Conservation (phyloP, 768 basidiomycete genomes). For the Favolaschia claudopus region DNA sequence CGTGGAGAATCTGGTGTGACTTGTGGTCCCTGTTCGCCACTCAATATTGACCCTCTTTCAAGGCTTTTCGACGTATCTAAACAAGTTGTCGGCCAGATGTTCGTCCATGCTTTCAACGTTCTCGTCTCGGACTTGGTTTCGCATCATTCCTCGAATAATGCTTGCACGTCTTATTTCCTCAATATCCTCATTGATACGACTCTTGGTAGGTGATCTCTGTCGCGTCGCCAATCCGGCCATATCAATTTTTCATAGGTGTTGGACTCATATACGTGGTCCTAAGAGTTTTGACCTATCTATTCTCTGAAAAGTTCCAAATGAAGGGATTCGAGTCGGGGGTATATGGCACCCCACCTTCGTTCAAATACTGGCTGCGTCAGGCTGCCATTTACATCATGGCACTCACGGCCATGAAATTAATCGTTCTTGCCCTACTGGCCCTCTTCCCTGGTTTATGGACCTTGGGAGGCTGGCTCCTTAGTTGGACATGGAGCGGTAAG, state of each 20-base stretch:
- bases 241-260: constrained; percentile 64
- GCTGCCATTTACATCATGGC: constrained; percentile 83
- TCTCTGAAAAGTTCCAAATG: constrained; percentile 68
- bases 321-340: constrained; percentile 87
- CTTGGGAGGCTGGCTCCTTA: constrained; percentile 87
- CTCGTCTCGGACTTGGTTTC: constrained; percentile 83
- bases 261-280: constrained; percentile 80
- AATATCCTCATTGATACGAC: constrained; percentile 94
- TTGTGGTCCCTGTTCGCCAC: background rate
- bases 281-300: constrained; percentile 65
- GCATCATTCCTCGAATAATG: constrained; percentile 73
- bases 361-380: constrained; percentile 77
- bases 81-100: constrained; percentile 86
- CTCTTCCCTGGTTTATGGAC: constrained; percentile 74
- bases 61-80: constrained; percentile 96
- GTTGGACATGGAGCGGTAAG: constrained; percentile 72
- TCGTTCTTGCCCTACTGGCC: constrained; percentile 80
- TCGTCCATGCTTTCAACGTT: constrained; percentile 81
- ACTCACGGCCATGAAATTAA: constrained; percentile 88
- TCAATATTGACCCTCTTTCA: constrained; percentile 20
- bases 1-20: constrained; percentile 91
- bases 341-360: constrained; percentile 85
- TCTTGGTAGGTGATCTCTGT: constrained; percentile 63
- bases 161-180: constrained; percentile 92
- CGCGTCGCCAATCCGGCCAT: background rate